Conservation (phyloP, 1,284 basidiomycete species). For the Afroboletus lepidellus region DNA sequence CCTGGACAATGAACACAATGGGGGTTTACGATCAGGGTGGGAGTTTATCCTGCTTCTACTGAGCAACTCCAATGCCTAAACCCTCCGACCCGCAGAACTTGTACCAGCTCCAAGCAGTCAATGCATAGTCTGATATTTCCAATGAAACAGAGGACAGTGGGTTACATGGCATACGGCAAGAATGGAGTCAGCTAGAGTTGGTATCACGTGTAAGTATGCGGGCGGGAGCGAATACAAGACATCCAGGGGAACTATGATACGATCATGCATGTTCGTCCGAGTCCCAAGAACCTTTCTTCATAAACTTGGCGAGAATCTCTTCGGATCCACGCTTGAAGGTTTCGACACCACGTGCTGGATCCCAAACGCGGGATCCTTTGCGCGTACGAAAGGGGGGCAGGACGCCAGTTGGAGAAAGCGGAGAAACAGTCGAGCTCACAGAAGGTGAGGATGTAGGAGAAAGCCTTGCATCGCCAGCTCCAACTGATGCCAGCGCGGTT, state of each 20-base stretch:
- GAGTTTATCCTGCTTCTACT: too few species aligned
- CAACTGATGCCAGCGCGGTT: constrained; percentile 1
- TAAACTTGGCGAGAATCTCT: constrained; percentile 74
- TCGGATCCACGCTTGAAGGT: constrained; percentile 80
- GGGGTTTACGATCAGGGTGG: too few species aligned
- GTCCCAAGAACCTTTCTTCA: constrained; percentile 73
- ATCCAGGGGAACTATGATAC: background rate
- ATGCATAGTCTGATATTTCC: too few species aligned
- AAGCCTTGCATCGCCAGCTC: background rate
- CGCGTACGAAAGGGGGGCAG: constrained; percentile 27
- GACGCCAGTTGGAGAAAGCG: constrained; percentile 44
- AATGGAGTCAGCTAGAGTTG: background rate
- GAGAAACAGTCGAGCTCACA: constrained; percentile 51
- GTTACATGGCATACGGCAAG: background rate
- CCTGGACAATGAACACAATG: too few species aligned
- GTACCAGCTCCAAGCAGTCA: too few species aligned
- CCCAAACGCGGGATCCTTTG: constrained; percentile 62
- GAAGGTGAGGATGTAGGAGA: constrained; percentile 14
- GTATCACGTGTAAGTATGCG: constrained; percentile 3
- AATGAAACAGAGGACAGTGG: background rate
- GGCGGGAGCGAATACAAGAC: background rate
- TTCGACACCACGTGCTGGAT: constrained; percentile 77
- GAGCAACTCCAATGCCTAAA: too few species aligned
- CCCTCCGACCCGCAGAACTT: too few species aligned
- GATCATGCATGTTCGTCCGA: constrained; percentile 50